These are phyloP conservation scores for Eutrema salsugineum DNA, from an alignment of 441 rosid species.

Conservation along the genomic window DNA sequence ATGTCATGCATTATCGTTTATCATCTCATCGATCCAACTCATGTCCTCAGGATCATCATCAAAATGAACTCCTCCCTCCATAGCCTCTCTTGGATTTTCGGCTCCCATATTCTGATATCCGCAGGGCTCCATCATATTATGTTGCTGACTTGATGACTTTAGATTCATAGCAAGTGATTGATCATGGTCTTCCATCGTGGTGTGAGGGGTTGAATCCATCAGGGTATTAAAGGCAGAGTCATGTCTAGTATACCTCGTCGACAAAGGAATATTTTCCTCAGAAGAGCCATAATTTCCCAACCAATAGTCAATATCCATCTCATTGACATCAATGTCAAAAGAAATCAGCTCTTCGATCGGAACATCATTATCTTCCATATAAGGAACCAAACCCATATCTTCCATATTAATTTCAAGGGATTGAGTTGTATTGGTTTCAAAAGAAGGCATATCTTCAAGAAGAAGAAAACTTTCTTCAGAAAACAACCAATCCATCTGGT, in stretches of 20 bases:
- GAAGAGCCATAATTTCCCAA: background rate
- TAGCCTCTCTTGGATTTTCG: background rate
- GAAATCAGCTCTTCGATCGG: constrained; percentile 4
- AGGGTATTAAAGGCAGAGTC: background rate
- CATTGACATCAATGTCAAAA: background rate
- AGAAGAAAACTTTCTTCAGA: background rate
- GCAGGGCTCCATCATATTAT: background rate
- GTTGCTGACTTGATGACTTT: background rate
- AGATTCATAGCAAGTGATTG: background rate
- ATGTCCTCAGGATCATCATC: background rate
- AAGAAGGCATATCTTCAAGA: background rate
- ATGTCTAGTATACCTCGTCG: background rate
- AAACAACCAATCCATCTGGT: background rate
- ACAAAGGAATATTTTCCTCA: background rate
- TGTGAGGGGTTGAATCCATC: background rate
- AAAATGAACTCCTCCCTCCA: background rate
- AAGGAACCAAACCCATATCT: background rate
- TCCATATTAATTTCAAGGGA: background rate
- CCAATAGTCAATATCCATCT: background rate
- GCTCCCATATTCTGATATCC: background rate
- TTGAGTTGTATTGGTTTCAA: background rate
- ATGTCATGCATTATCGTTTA: background rate
- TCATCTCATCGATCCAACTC: background rate
- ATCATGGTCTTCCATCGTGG: background rate
- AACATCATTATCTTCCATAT: background rate